Evolutionary conservation across 139 green algal genomes (phyloP).

Genomic region (Chlamydomonas urium): DNA sequence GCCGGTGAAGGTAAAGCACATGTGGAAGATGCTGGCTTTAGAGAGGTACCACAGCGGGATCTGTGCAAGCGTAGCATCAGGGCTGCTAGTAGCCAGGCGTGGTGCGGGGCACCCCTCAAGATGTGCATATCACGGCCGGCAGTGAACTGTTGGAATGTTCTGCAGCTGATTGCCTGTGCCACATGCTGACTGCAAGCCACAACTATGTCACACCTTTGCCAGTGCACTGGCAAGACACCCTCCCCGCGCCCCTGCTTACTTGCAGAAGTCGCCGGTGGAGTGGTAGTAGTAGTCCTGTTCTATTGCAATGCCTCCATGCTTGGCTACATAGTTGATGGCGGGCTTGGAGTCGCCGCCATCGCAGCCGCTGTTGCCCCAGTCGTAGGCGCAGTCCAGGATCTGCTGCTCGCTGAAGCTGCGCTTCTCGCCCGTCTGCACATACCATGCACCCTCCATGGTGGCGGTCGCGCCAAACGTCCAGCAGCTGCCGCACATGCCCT

Average conservation of each 20-base stretch:
- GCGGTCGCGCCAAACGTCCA: constrained; percentile 46
- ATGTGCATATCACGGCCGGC: no score
- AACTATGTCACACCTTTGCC: no score
- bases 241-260: background rate
- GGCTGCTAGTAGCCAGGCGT: no score
- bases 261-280: constrained; percentile 17
- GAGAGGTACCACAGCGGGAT: no score
- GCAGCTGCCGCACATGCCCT: constrained; percentile 51
- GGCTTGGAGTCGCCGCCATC: constrained; percentile 30
- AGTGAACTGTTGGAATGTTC: no score
- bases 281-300: constrained; percentile 29
- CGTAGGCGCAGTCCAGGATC: constrained; percentile 58
- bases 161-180: no score
- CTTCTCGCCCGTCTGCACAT: constrained; percentile 41
- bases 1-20: constrained; percentile 3
- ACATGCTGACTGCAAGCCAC: no score
- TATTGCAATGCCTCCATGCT: constrained; percentile 27
- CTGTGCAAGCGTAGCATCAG: no score
- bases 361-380: constrained; percentile 37
- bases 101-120: no score
- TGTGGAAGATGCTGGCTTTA: no score
- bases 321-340: constrained; percentile 29
- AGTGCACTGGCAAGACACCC: no score
- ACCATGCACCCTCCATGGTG: constrained; percentile 49
- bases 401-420: constrained; percentile 60